A percentile compares a stretch with the other conserved stretches of the same genome.
phyloP scores from a whole-genome alignment of 257 asterid genomes.

The Salvia splendens region DNA sequence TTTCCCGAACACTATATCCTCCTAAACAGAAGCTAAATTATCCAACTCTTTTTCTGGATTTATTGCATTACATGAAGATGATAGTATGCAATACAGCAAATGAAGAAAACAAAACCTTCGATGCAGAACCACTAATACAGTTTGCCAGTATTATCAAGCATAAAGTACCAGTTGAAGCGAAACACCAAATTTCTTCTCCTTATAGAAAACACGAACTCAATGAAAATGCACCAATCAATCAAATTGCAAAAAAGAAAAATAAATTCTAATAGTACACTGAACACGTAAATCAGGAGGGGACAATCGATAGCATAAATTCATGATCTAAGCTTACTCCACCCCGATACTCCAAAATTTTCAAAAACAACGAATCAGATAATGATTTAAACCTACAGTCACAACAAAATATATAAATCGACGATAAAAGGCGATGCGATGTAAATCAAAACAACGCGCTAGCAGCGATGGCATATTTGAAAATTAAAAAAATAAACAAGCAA shows the following conservation, averaged over 20 bases:
- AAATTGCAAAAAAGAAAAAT: background rate
- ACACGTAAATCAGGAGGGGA: background rate
- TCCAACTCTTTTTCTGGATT: background rate
- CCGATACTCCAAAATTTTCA: background rate
- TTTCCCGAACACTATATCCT: background rate
- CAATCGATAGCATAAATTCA: conserved; percentile 1
- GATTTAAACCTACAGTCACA: conserved; percentile 19
- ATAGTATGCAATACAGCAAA: background rate
- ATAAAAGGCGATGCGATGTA: background rate
- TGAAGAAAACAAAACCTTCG: background rate
- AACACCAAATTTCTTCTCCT: background rate
- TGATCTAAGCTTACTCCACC: conserved; percentile 8
- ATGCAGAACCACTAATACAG: background rate
- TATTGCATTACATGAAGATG: background rate
- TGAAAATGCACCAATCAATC: background rate
- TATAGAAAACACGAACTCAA: too few species aligned
- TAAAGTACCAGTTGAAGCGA: background rate
- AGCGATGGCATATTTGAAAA: background rate
- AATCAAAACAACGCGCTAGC: conserved; percentile 11
- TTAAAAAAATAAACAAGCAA: background rate
- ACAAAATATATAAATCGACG: background rate
- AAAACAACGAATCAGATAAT: background rate
- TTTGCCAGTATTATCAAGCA: background rate
- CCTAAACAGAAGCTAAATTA: background rate
- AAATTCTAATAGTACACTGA: background rate